A percentile compares a stretch with the other conserved stretches of the same genome.
phyloP scores from a whole-genome alignment of 805 yeast genomes.

The Spathaspora gorwiae region DNA sequence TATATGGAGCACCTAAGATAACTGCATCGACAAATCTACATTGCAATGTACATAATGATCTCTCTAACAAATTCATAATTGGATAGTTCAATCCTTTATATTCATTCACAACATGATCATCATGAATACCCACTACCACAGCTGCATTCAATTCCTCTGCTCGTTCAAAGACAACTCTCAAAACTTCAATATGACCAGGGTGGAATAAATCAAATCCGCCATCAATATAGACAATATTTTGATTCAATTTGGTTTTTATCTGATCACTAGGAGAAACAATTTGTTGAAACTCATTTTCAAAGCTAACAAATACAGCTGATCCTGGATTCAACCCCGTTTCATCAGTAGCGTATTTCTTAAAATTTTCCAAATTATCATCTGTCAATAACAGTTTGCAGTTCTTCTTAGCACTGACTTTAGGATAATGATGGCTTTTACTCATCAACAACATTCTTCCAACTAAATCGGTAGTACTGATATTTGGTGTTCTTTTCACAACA shows the following conservation, averaged over 20 bases:
- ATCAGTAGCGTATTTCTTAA: conserved; percentile 56
- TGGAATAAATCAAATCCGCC: conserved; percentile 92
- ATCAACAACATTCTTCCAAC: conserved; percentile 79
- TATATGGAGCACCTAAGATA: conserved; percentile 64
- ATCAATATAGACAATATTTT: conserved; percentile 51
- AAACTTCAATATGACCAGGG: conserved; percentile 83
- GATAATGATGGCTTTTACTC: conserved; percentile 55
- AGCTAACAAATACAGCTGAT: conserved; percentile 50
- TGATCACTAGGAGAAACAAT: conserved; percentile 32
- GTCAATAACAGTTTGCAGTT: conserved; percentile 16
- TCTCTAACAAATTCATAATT: conserved; percentile 82
- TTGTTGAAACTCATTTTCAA: conserved; percentile 19
- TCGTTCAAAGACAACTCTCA: conserved; percentile 46
- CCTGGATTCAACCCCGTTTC: conserved; percentile 55
- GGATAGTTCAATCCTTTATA: conserved; percentile 66
- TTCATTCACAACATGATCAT: conserved; percentile 51
- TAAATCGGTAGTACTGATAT: conserved; percentile 90
- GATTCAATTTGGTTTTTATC: conserved; percentile 7
- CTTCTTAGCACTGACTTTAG: conserved; percentile 13
- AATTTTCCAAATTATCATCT: conserved; percentile 38
- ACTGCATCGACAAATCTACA: conserved; percentile 80
- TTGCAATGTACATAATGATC: conserved; percentile 83
- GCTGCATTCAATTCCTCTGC: conserved; percentile 25
- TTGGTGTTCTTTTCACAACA: conserved; percentile 91
- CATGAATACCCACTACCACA: conserved; percentile 66